Base-by-base conservation (phyloP, 1,139 yeast species). In the Pneumocystis oryctolagi region DNA sequence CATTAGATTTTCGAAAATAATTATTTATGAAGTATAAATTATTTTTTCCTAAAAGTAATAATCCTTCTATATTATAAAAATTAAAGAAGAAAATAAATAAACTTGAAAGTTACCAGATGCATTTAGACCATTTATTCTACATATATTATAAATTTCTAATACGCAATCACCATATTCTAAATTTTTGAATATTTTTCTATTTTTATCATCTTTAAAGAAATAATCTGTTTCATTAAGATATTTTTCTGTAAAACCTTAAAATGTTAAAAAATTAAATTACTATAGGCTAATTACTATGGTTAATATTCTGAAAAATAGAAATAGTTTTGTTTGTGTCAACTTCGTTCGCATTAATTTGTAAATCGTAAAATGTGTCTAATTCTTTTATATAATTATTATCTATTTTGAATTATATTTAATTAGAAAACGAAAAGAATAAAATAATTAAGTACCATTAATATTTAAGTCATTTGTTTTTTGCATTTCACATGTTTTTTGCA, bases 161-260 rank as follows among this genome's bases (percentile, higher is more conserved):
- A 88, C 85, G 62, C 79, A 80, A 70, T 88, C 96, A n/a, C 87
- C 87, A 64, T 82, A 79, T 68, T 76, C 84, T 62, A 88, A 73
- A 68, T 86, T 81, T 64, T 90, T 77, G 35, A 87, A 74, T 0
- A 88, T 85, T 69, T 84, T 84, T 63, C 95, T 75, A 71, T 87
- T 87, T 68, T 82, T 83, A 70, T 87, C 94, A 66, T 84, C 88
- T 64, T 81, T 84, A 68, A 77, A 79, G 0, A 74, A 73, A 72
- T 80, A 74, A 64, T 72, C 70, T 67, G 63, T 66, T 72, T 57
- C 18, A 16, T 57, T 57, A 30, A 6, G 37, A 39, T 35, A 20
- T 35, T 57, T 47, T 66, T 16, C 58, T 16, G 40, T 37, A 37
- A 37, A 37, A 66, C 25, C 40, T 47, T 25, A 25, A 47, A 40